phyloP scores from a whole-genome alignment of 257 asterid genomes.

The Eucommia ulmoides region DNA sequence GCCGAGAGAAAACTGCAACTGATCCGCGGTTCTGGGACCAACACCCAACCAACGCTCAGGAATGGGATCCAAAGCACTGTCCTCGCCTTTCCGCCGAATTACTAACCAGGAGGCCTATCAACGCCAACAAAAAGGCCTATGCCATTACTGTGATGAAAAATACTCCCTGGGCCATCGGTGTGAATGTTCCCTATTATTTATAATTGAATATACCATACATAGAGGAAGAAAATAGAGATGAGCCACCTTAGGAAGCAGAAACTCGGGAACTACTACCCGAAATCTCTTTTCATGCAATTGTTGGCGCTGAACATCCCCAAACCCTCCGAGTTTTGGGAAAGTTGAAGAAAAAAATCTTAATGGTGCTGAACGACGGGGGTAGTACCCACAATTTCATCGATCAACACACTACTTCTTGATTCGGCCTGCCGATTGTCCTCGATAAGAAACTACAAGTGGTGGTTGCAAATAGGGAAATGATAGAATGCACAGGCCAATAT shows the following conservation, averaged over 20 bases:
- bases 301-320: not conserved
- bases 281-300: slow-evolving; percentile 2
- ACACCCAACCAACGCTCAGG: not conserved
- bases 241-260: not conserved
- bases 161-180: not conserved
- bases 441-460: not conserved
- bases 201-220: not conserved
- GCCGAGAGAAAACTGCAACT: not conserved
- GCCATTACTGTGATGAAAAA: slow-evolving; percentile 1
- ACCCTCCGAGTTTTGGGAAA: not conserved
- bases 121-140: not conserved
- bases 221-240: not conserved
- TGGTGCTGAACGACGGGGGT: not conserved
- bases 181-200: too few species aligned
- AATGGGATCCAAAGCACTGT: not conserved
- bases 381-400: not conserved
- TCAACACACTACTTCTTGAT: not conserved
- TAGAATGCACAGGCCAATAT: not conserved
- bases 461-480: not conserved
- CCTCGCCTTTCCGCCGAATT: not conserved
- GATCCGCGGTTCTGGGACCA: not conserved
- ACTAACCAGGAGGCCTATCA: not conserved
- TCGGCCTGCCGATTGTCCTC: not conserved
- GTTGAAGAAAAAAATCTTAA: not conserved
- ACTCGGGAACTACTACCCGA: not conserved